Percentiles rank a stretch among this genome's conserved stretches.
phyloP scores from a whole-genome alignment of 2,329 filamentous ascomycete genomes.

The Hypoxylon sp. region DNA sequence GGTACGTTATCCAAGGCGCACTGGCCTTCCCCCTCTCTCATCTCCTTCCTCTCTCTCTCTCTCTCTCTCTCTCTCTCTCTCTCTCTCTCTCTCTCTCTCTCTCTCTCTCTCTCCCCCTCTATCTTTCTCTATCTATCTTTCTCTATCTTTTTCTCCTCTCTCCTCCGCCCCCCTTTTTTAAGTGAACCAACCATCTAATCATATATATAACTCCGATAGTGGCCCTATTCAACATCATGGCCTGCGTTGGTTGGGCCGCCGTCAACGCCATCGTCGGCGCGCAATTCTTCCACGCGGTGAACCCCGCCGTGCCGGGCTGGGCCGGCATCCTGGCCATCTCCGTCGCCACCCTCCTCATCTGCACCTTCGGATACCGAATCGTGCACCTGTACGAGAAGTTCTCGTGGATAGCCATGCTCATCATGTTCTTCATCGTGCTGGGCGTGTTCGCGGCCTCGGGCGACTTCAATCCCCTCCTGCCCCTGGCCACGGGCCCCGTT shows the following conservation, averaged over 20 bases:
- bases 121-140: background rate
- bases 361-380: slow-evolving; percentile 77
- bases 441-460: slow-evolving; percentile 73
- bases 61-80: too few relatives aligned
- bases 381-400: slow-evolving; percentile 81
- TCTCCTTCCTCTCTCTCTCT: background rate
- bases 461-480: slow-evolving; percentile 64
- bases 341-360: slow-evolving; percentile 70
- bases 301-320: slow-evolving; percentile 71
- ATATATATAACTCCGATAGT: slow-evolving; percentile 53
- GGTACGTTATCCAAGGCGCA: slow-evolving; percentile 53
- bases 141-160: background rate
- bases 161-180: background rate
- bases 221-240: slow-evolving; percentile 74
- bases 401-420: slow-evolving; percentile 75
- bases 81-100: too few relatives aligned
- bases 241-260: slow-evolving; percentile 77
- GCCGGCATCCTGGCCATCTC: slow-evolving; percentile 80
- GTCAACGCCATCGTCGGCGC: slow-evolving; percentile 84
- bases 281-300: slow-evolving; percentile 78
- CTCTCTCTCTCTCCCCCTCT: too few relatives aligned
- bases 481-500: slow-evolving; percentile 63
- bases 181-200: slow-evolving; percentile 19
- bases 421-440: slow-evolving; percentile 76
- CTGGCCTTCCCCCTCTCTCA: background rate